These are phyloP conservation scores for Leucosporidium yakuticum DNA, from an alignment of 768 basidiomycete genomes.

Conservation along the genomic window DNA sequence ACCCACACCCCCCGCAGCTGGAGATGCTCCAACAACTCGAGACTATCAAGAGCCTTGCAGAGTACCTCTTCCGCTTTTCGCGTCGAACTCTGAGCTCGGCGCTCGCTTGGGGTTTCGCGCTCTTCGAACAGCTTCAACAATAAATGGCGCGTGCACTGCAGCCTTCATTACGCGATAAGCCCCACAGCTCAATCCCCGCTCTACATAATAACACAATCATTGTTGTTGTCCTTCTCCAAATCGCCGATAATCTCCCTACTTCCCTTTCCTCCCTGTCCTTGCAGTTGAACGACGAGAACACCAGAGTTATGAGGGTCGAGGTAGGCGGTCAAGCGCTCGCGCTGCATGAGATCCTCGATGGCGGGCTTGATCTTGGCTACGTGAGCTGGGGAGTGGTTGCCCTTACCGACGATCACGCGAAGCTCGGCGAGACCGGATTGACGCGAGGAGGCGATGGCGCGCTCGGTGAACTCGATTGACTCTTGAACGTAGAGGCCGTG, in stretches of 20 bases:
- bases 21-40: too few relatives aligned
- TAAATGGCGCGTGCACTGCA: too few relatives aligned
- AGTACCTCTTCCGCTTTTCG: too few relatives aligned
- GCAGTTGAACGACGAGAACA: constrained; percentile 71
- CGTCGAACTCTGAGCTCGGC: too few relatives aligned
- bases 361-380: constrained; percentile 86
- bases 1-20: too few relatives aligned
- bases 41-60: too few relatives aligned
- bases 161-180: too few relatives aligned
- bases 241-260: constrained; percentile 23
- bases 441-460: constrained; percentile 60
- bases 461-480: constrained; percentile 68
- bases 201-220: constrained; percentile 31
- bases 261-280: constrained; percentile 37
- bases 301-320: constrained; percentile 76
- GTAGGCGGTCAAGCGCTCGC: constrained; percentile 60
- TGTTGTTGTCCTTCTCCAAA: constrained; percentile 13
- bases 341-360: constrained; percentile 76
- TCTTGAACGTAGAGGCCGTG: constrained; percentile 94
- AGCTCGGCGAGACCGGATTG: constrained; percentile 59
- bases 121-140: too few relatives aligned
- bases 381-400: constrained; percentile 73
- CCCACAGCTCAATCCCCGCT: background rate
- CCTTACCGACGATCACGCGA: constrained; percentile 73
- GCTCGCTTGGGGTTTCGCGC: too few relatives aligned